Base-by-base conservation (phyloP, 202 grass and related monocot genomes). In the Schoenoplectus tabernaemontani region DNA sequence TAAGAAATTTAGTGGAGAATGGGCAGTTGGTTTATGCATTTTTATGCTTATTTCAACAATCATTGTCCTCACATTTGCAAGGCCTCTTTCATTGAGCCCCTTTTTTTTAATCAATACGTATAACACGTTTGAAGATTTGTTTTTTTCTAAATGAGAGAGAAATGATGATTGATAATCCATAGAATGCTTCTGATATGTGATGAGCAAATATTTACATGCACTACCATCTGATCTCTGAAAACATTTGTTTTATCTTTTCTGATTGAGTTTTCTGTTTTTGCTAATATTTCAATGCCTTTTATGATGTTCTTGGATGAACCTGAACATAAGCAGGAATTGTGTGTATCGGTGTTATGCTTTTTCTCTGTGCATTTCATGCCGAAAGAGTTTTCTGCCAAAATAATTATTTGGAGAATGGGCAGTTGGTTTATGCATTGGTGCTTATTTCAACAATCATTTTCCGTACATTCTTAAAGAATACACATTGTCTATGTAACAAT, bases 21-120 rank as follows among this genome's bases (percentile, higher is more conserved):
- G 88, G 88, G 91, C 91, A 89, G 91, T 91, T 89, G 89, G 91
- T 76, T 93, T 77, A 68, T 71, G 77, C 85, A 41, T n/a, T 62
- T 69, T 24, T 56, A 5, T 92, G 73, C 66, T 85, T 92, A 91
- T 81, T 66, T 56, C 89, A 89, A 95, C 83, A 95, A 89, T 95
- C 89, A 95, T 86, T 91, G 86, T 83, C 83, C 85, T 80, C 64
- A 57, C 86, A 88, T 50, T n/a, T n/a, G n/a, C n/a, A n/a, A n/a
- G n/a, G n/a, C n/a, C n/a, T n/a, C n/a, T n/a, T n/a, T n/a, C n/a
- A 16, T 0, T 3, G n/a, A 7, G 11, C 11, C n/a, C 12, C 13
- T 33, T 4, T 15, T 2, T 48, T 72, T 50, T 12, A 13, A 50
- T 12, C 15, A 50, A 50, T 50, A 9, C n/a, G n/a, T n/a, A n/a